Evolutionary conservation across 306 rosid genomes (phyloP), one percentile per base, ranked within the genome.

Genomic region (Trichosanthes truncata): DNA sequence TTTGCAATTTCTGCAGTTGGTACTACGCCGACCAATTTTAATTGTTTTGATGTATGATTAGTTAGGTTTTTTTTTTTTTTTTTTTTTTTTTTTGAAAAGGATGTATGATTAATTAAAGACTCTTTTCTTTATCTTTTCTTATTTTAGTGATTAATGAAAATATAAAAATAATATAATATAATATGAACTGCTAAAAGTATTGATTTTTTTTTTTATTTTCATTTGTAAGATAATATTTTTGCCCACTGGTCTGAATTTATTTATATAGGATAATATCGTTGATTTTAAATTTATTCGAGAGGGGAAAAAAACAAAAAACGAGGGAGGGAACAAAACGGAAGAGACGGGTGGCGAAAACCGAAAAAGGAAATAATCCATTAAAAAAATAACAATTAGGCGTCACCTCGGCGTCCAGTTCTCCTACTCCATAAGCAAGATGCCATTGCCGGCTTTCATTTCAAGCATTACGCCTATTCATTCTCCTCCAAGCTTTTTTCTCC

Each of bases 401-500:
- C 76, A 68, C 9, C 75, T 68, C 11, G 35, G 10, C 76, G 20
- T 26, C 0, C 17, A 6, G 36, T 45, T 43, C 36, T 21, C 14
- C 76, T 0, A 12, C 38, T 13, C 38, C 36, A 71, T 21, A 15
- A 71, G 12, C 77, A 45, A 71, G 56, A 71, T 71, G 77, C 23
- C 77, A 45, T 71, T 46, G 77, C 77, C 13, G 23, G 10, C 77
- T 23, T 14, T 46, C 77, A 3, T 71, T 45, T 45, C 77, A 23
- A 14, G 38, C 20, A 59, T 0, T 74, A 6, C 20, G 49, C 81
- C 52, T 3, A 6, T 29, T 13, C 17, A 23, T 23, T 53, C 41
- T 46, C 68, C 23, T 53, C 67, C 18, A 35, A 45, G 43, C 77
- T 86, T 35, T 45, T 21, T 82, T 7, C 69, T 6, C 56, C 59